Evolutionary conservation across 1,139 yeast genomes (phyloP).

Genomic region (Suhomyces terraborum): DNA sequence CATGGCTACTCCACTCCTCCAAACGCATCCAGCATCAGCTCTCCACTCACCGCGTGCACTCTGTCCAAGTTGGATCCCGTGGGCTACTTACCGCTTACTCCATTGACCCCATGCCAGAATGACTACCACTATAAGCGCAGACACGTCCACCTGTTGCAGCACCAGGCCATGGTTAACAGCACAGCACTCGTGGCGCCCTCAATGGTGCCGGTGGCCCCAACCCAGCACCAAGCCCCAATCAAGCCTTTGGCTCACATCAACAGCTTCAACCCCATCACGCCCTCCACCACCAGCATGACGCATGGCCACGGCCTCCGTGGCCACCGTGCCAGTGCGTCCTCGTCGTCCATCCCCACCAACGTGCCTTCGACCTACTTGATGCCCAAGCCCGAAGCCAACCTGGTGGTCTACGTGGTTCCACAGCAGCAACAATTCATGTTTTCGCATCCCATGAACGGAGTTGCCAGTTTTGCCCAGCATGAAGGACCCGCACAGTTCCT

Average conservation of each 20-base stretch:
- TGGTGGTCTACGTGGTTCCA: constrained; percentile 8
- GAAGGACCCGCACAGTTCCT: constrained; percentile 2
- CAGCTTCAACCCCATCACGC: background rate
- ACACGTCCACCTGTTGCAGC: constrained; percentile 11
- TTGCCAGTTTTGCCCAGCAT: constrained; percentile 4
- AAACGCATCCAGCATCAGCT: constrained; percentile 6
- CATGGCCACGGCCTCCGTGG: no score
- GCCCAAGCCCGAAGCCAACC: constrained; percentile 7
- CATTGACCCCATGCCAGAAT: constrained; percentile 18
- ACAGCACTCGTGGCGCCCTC: background rate
- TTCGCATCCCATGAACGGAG: constrained; percentile 4
- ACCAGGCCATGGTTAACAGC: constrained; percentile 12
- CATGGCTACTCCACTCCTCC: constrained; percentile 11
- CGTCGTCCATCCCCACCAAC: background rate
- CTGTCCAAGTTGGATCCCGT: constrained; percentile 7
- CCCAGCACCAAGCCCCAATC: background rate
- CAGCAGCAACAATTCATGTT: constrained; percentile 10
- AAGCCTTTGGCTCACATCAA: background rate
- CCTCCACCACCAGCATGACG: background rate
- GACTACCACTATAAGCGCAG: constrained; percentile 18
- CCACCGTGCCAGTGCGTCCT: no score
- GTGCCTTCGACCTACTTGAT: background rate
- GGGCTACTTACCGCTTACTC: constrained; percentile 18
- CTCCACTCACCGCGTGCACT: constrained; percentile 12
- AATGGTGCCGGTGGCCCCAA: background rate